Evolutionary conservation across 225 moss, liverwort and hornwort genomes (phyloP).

Genomic region (Asterella californica): DNA sequence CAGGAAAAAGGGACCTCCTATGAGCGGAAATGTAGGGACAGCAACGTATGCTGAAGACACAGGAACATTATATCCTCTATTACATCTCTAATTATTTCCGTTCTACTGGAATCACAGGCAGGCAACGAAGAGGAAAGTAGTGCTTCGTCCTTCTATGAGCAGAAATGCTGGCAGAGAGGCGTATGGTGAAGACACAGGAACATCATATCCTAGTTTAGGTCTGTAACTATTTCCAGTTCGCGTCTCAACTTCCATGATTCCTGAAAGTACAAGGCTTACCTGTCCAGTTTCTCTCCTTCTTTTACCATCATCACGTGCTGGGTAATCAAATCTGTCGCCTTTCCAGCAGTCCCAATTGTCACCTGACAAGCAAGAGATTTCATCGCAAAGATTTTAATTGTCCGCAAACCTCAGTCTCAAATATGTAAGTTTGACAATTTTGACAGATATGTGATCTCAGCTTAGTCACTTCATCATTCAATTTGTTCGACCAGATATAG

Average conservation of each 20-base stretch:
- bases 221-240: not conserved
- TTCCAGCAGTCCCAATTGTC: conserved; percentile 85
- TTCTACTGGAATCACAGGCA: not conserved
- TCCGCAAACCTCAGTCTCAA: not conserved
- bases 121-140: too few species aligned
- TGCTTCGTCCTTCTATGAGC: too few species aligned
- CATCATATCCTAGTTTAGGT: not conserved
- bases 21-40: too few species aligned
- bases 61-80: not conserved
- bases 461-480: not conserved
- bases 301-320: conserved; percentile 85
- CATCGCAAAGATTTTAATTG: not conserved
- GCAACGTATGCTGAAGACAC: not conserved
- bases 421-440: not conserved
- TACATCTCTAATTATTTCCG: not conserved
- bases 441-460: not conserved
- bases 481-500: not conserved
- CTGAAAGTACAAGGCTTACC: conserved; percentile 27
- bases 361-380: conserved; percentile 24
- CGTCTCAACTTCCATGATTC: not conserved
- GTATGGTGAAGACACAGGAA: not conserved
- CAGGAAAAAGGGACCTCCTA: too few species aligned
- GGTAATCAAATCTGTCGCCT: conserved; percentile 84
- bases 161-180: too few species aligned
- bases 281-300: conserved; percentile 79